These are phyloP conservation scores for Coemansia sp. DNA, from an alignment of 192 early-diverging fungal species.

Conservation along the genomic window DNA sequence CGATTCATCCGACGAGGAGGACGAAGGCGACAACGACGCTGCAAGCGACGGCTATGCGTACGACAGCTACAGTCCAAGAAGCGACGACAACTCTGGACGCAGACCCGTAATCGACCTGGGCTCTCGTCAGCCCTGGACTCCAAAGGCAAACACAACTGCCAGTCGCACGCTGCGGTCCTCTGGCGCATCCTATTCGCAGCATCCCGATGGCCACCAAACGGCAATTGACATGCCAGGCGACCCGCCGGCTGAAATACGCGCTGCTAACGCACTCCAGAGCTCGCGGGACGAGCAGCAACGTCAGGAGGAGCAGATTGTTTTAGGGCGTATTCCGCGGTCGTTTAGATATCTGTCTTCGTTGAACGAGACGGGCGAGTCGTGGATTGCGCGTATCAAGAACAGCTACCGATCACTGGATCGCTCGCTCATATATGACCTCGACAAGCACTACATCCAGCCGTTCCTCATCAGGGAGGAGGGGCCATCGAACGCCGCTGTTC, in stretches of 20 bases:
- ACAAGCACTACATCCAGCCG: constrained; percentile 46
- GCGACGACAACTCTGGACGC: constrained; percentile 4
- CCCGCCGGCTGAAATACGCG: background rate
- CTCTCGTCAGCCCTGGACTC: background rate
- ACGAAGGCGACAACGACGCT: constrained; percentile 6
- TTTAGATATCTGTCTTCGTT: constrained; percentile 33
- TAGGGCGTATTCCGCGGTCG: constrained; percentile 20
- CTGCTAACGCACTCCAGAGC: background rate
- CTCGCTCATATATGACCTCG: constrained; percentile 46
- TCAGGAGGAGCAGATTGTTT: constrained; percentile 7
- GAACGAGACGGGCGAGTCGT: constrained; percentile 36
- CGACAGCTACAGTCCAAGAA: constrained; percentile 5
- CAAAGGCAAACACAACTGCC: constrained; percentile 3
- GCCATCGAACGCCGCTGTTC: background rate
- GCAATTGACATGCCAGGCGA: background rate
- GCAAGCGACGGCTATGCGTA: constrained; percentile 1
- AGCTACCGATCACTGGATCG: constrained; percentile 48
- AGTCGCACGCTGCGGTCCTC: background rate
- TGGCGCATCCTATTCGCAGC: background rate
- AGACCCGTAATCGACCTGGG: constrained; percentile 25
- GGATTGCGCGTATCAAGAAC: constrained; percentile 40
- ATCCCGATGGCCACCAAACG: background rate
- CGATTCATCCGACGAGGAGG: constrained; percentile 51
- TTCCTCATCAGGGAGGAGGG: constrained; percentile 29
- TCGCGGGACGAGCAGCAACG: constrained; percentile 4